Evolutionary conservation across 352 stramenopile genomes (phyloP), one percentile per base, ranked within the genome.

Genomic region (Phytophthora nicotianae): DNA sequence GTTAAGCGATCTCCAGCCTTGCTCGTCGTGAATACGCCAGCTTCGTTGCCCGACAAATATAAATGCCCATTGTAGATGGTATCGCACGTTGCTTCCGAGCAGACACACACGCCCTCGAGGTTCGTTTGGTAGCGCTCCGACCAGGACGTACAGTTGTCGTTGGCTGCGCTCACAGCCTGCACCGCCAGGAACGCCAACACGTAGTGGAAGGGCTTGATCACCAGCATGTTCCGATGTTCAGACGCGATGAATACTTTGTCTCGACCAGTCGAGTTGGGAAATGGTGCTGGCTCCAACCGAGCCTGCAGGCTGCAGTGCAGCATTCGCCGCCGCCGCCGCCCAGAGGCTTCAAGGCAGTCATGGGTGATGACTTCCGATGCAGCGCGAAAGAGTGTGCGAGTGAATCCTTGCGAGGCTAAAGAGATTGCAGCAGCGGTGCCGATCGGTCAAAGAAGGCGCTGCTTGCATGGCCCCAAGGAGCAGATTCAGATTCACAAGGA

Each of bases 51-150:
- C 16, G 62, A 63, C 24, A 90, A 66, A 42, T 65, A 42, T 23
- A 72, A 23, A 47, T 89, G 75, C 2, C 70, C 77, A 64, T 77
- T 86, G 21, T 71, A 79, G 51, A 87, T 57, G 13, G 72, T 73
- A 59, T 90, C 79, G 32, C 81, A 90, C 17, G 77, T 56, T 20
- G 68, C 50, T 45, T 72, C 72, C 0, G 76, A 79, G 71, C 76
- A 86, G 20, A 86, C 71, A 42, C 76, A 86, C 27, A 86, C 74
- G 46, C 76, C 76, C 5, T 81, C 68, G 20, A 86, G 69, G 43
- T 83, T 50, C 37, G 66, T 58, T 61, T 83, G 74, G 65, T 51
- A 86, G 38, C 68, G 71, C 19, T 63, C 43, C 42, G 76, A 86
- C 58, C 71, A 86, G 21, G 70, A 72, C 60, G 70, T 72, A 57